These are phyloP conservation scores for Salicornia ramosissima DNA, from an alignment of 148 eudicot genomes.

Conservation along the genomic window DNA sequence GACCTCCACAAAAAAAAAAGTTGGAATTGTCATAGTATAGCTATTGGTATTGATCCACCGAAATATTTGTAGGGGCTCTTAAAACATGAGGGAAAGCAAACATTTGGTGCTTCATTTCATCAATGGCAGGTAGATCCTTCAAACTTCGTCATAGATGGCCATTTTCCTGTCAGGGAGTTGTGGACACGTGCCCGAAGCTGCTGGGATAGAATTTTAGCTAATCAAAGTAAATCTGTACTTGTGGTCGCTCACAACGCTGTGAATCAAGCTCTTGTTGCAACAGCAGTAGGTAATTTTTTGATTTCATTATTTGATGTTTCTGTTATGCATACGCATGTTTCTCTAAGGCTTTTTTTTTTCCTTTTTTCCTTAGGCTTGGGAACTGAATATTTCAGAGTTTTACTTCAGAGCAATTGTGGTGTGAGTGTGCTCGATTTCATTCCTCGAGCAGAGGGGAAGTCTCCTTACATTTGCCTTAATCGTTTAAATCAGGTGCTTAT, in stretches of 20 bases:
- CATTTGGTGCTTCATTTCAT: constrained; percentile 56
- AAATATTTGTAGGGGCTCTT: constrained; percentile 70
- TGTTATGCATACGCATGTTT: constrained; percentile 3
- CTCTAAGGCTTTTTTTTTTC: constrained; percentile 10
- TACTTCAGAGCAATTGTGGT: constrained; percentile 98
- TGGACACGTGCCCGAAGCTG: constrained; percentile 86
- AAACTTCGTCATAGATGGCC: constrained; percentile 80
- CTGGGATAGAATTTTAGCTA: constrained; percentile 68
- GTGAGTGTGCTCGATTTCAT: constrained; percentile 89
- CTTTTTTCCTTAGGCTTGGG: constrained; percentile 58
- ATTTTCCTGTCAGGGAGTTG: constrained; percentile 81
- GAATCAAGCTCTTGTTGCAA: constrained; percentile 94
- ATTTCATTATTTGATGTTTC: background rate
- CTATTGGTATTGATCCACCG: constrained; percentile 23
- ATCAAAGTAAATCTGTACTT: constrained; percentile 82
- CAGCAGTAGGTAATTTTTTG: constrained; percentile 69
- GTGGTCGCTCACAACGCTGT: constrained; percentile 99
- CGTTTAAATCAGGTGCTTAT: constrained; percentile 88
- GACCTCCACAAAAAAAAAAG: background rate
- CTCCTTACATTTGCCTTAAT: constrained; percentile 73
- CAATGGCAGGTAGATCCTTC: constrained; percentile 89
- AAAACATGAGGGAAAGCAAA: constrained; percentile 83
- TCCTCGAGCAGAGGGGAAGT: constrained; percentile 53
- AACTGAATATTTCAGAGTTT: constrained; percentile 83
- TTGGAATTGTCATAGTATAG: background rate